phyloP scores from a whole-genome alignment of 2,329 filamentous ascomycete species.

The Cercospora citrullina region DNA sequence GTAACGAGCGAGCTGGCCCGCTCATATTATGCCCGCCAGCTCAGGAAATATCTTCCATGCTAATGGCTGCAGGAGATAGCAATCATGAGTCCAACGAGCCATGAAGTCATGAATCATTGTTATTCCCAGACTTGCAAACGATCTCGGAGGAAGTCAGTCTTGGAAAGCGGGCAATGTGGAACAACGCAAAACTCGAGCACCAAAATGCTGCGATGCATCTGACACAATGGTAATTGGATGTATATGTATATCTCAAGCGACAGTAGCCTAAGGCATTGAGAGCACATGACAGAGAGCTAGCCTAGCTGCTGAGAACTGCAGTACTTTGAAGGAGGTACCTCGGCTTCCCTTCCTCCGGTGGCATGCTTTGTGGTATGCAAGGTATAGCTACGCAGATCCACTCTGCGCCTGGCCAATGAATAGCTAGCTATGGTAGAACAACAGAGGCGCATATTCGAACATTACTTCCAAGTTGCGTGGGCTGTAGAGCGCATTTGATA shows the following conservation, averaged over 20 bases:
- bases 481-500: background rate
- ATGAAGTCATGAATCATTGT: background rate
- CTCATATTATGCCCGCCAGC: background rate
- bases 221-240: background rate
- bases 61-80: background rate
- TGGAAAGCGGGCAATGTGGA: background rate
- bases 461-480: background rate
- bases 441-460: background rate
- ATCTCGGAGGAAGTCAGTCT: background rate
- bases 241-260: background rate
- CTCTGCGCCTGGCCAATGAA: background rate
- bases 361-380: slow-evolving; percentile 4
- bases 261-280: background rate
- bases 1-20: background rate
- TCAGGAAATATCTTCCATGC: background rate
- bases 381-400: background rate
- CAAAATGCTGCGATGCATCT: background rate
- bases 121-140: background rate
- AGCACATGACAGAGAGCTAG: background rate
- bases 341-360: slow-evolving; percentile 10
- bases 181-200: background rate
- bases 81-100: background rate
- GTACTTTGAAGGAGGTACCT: background rate
- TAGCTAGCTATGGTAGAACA: background rate
- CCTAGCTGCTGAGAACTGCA: background rate